Percentiles rank a stretch among this genome's conserved stretches.
These are phyloP conservation scores for Linum lewisii DNA, from an alignment of 345 rosid species.

Conservation along the genomic window DNA sequence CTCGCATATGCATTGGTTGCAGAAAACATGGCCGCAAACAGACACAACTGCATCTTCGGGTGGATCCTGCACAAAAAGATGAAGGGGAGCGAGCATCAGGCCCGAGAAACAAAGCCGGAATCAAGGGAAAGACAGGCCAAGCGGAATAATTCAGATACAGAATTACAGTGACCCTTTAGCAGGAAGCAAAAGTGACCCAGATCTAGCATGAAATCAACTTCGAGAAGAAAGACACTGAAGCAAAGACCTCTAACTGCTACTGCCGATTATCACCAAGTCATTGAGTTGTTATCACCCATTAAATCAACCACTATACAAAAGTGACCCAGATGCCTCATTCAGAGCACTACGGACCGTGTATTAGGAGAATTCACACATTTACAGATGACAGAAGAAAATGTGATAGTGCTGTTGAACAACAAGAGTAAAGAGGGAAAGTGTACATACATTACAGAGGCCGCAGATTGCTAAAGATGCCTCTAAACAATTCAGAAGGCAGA, in stretches of 20 bases:
- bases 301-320: too few species aligned
- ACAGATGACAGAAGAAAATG: not conserved
- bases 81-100: slow-evolving; percentile 6
- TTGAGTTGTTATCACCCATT: too few species aligned
- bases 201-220: not conserved
- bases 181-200: too few species aligned
- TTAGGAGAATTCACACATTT: too few species aligned
- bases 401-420: too few species aligned
- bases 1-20: slow-evolving; percentile 80
- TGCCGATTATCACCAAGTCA: too few species aligned
- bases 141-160: not conserved
- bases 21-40: slow-evolving; percentile 84
- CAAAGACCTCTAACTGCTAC: too few species aligned
- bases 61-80: slow-evolving; percentile 49
- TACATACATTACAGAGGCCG: slow-evolving; percentile 84
- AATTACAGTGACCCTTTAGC: not conserved
- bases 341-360: too few species aligned
- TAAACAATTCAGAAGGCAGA: slow-evolving; percentile 37
- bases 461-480: slow-evolving; percentile 81
- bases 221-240: not conserved
- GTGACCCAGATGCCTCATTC: too few species aligned
- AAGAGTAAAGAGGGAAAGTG: not conserved
- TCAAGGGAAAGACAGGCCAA: not conserved
- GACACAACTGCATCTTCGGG: slow-evolving; percentile 97
- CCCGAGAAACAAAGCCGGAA: not conserved